phyloP scores from a whole-genome alignment of 2,329 filamentous ascomycete genomes.

The Sordariomycetes sp. region DNA sequence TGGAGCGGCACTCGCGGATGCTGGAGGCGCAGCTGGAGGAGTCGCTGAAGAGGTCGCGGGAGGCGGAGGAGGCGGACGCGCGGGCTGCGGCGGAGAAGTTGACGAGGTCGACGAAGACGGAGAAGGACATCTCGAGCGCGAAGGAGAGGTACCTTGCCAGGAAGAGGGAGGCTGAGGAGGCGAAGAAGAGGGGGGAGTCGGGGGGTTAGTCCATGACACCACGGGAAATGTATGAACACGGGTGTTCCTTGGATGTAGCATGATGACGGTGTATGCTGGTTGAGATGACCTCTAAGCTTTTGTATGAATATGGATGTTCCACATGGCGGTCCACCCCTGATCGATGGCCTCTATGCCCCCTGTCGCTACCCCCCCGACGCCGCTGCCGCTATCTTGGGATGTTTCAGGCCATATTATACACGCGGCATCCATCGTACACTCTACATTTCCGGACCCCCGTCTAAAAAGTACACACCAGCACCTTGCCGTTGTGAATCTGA shows the following conservation, averaged over 20 bases:
- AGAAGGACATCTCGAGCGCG: constrained; percentile 60
- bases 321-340: too few species aligned
- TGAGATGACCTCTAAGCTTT: too few species aligned
- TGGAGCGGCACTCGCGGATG: constrained; percentile 68
- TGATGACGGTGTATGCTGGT: too few species aligned
- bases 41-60: constrained; percentile 56
- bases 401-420: neutral
- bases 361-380: neutral
- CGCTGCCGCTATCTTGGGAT: neutral
- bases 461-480: too few species aligned
- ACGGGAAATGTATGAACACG: neutral
- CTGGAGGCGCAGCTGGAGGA: constrained; percentile 65
- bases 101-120: constrained; percentile 67
- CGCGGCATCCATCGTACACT: neutral
- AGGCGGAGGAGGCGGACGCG: constrained; percentile 54
- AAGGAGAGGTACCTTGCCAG: constrained; percentile 69
- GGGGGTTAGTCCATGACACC: neutral
- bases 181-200: constrained; percentile 34
- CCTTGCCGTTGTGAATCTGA: too few species aligned
- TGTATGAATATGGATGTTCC: too few species aligned
- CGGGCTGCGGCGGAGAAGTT: constrained; percentile 47
- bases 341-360: neutral
- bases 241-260: neutral
- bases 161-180: constrained; percentile 62
- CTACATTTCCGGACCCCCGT: too few species aligned